phyloP scores from a whole-genome alignment of 805 yeast genomes.

The Pichia gijzeniarum region DNA sequence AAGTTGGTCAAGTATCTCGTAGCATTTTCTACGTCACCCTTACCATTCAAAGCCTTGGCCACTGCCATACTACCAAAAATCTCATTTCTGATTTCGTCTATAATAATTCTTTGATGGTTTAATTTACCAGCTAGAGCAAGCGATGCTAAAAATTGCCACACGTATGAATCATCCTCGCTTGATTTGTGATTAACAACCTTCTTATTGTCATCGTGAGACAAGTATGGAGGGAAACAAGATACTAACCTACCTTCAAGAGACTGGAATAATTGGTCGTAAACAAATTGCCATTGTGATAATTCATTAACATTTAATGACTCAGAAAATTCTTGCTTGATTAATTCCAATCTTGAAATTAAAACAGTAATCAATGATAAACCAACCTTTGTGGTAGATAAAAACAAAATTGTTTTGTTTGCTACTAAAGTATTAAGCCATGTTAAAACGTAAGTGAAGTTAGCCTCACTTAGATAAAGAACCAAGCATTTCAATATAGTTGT shows the following conservation, averaged over 20 bases:
- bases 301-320: constrained; percentile 45
- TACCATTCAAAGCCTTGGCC: constrained; percentile 45
- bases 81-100: constrained; percentile 89
- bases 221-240: constrained; percentile 72
- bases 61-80: constrained; percentile 81
- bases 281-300: constrained; percentile 64
- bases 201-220: constrained; percentile 26
- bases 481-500: constrained; percentile 76
- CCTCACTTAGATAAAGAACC: constrained; percentile 77
- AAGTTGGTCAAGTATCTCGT: constrained; percentile 60
- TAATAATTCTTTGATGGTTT: constrained; percentile 87
- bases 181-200: constrained; percentile 32
- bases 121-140: constrained; percentile 85
- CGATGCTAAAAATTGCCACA: constrained; percentile 96
- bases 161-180: constrained; percentile 66
- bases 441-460: constrained; percentile 72
- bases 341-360: constrained; percentile 85
- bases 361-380: constrained; percentile 87
- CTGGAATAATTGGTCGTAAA: constrained; percentile 78
- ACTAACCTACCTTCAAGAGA: constrained; percentile 72
- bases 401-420: constrained; percentile 60
- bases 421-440: constrained; percentile 66
- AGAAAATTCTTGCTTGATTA: constrained; percentile 74
- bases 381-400: constrained; percentile 65
- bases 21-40: constrained; percentile 40